Conservation (phyloP, 2,329 filamentous ascomycete genomes). For the Neodidymelliopsis sp. region DNA sequence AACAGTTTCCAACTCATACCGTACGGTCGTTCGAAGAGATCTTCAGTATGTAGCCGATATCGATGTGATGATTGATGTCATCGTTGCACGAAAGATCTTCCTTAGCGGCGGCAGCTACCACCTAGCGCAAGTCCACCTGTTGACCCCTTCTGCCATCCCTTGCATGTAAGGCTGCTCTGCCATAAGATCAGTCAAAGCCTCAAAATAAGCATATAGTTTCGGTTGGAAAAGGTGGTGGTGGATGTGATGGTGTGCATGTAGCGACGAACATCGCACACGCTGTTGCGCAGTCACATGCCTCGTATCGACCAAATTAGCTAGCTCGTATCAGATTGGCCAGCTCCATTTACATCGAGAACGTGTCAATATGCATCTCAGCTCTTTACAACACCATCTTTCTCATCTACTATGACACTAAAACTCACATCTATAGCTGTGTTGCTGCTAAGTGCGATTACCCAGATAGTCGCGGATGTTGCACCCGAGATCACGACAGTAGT, state of each 20-base stretch:
- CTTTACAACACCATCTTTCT: neutral
- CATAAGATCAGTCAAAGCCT: too few relatives aligned
- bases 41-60: neutral
- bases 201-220: too few relatives aligned
- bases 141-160: neutral
- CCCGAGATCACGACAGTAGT: conserved; percentile 41
- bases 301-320: conserved; percentile 19
- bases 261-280: neutral
- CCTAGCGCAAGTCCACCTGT: conserved; percentile 1
- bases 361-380: conserved; percentile 15
- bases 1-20: too few relatives aligned
- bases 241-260: too few relatives aligned
- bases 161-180: neutral
- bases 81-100: conserved; percentile 6
- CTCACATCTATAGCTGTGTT: conserved; percentile 1
- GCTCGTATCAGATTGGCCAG: neutral
- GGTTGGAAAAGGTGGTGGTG: too few relatives aligned
- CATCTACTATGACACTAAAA: conserved; percentile 30
- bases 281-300: conserved; percentile 3
- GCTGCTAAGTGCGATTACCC: conserved; percentile 6
- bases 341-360: conserved; percentile 10
- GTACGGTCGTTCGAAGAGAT: too few relatives aligned
- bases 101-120: conserved; percentile 15
- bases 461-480: conserved; percentile 27
- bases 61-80: conserved; percentile 14